These are phyloP conservation scores for Candida sonorensis DNA, from an alignment of 805 yeast species.

Conservation along the genomic window DNA sequence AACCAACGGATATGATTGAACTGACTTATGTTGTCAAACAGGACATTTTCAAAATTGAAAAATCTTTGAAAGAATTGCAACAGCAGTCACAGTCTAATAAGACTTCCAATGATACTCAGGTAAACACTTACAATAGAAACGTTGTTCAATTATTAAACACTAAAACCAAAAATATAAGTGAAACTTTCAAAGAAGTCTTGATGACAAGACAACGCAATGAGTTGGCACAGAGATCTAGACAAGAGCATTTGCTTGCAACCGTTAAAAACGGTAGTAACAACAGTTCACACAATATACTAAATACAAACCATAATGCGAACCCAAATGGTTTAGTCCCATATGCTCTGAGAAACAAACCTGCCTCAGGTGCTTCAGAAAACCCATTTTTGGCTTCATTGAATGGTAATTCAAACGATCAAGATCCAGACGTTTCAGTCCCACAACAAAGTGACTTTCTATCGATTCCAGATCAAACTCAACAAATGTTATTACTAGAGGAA, in stretches of 20 bases:
- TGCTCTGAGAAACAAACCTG: constrained; percentile 18
- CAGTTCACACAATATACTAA: no score
- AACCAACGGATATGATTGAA: constrained; percentile 90
- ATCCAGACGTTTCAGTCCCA: constrained; percentile 19
- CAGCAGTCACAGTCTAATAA: constrained; percentile 35
- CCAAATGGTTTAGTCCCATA: constrained; percentile 18
- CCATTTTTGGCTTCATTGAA: constrained; percentile 28
- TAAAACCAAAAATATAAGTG: constrained; percentile 85
- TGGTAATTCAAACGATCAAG: constrained; percentile 6
- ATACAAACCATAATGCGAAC: constrained; percentile 1
- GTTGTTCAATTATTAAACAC: constrained; percentile 84
- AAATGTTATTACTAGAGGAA: constrained; percentile 75
- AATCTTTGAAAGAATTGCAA: constrained; percentile 57
- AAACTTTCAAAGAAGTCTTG: constrained; percentile 84
- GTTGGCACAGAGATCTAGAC: constrained; percentile 68
- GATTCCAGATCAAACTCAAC: constrained; percentile 82
- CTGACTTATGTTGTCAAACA: constrained; percentile 83
- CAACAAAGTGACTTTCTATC: constrained; percentile 50
- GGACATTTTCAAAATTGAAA: constrained; percentile 76
- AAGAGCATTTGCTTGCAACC: constrained; percentile 72
- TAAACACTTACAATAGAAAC: constrained; percentile 70
- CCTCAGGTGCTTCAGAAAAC: constrained; percentile 27
- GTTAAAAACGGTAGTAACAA: constrained; percentile 28
- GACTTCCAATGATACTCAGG: constrained; percentile 47
- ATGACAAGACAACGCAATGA: constrained; percentile 83